Evolutionary conservation across 345 rosid species (phyloP).

Genomic region (Acer negundo): DNA sequence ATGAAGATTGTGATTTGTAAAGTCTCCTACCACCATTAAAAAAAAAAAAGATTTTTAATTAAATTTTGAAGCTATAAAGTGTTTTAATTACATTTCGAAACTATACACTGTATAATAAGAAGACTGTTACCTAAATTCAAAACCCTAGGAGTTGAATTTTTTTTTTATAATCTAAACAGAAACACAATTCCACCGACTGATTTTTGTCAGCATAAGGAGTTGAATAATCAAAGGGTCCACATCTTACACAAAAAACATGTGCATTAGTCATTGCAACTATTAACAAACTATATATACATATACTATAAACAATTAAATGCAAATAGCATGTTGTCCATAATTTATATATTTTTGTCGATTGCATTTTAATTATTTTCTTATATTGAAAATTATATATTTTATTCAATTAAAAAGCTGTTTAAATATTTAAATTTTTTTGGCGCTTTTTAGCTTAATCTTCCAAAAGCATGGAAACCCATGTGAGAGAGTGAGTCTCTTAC

Average conservation of each 20-base stretch:
- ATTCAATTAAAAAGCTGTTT: too few species aligned
- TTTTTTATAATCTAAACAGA: neutral
- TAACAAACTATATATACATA: too few species aligned
- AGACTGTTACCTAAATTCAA: too few species aligned
- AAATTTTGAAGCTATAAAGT: too few species aligned
- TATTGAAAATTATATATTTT: neutral
- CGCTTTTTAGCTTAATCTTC: neutral
- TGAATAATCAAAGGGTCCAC: neutral
- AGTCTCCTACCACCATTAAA: too few species aligned
- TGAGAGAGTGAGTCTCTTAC: constrained; percentile 16
- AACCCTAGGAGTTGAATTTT: neutral
- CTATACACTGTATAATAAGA: too few species aligned
- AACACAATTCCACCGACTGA: neutral
- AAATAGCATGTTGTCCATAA: too few species aligned
- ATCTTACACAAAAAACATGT: neutral
- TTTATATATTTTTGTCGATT: neutral
- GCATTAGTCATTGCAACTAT: too few species aligned
- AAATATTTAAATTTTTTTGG: neutral
- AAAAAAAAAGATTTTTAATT: too few species aligned
- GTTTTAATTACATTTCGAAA: too few species aligned
- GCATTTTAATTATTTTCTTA: neutral
- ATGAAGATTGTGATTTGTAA: too few species aligned
- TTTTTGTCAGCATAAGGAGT: neutral
- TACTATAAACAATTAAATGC: too few species aligned
- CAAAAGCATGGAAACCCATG: constrained; percentile 11